Percentiles rank a stretch among this genome's conserved stretches.
phyloP scores from a whole-genome alignment of 768 basidiomycete genomes.

The Rhodotorula taiwanensis region DNA sequence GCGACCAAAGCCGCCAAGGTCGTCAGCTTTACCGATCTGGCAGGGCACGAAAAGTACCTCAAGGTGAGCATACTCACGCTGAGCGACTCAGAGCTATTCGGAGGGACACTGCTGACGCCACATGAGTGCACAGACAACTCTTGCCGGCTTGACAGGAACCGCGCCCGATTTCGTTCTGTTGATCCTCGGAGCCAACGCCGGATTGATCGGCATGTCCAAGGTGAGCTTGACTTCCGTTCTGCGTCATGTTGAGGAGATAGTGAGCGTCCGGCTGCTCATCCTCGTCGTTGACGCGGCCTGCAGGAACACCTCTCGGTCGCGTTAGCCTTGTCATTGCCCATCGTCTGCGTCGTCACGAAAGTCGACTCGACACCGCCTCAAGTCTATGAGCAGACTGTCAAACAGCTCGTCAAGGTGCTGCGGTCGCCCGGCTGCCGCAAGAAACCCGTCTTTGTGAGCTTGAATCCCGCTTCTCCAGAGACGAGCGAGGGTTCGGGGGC shows the following conservation, averaged over 20 bases:
- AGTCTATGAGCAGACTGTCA: conserved; percentile 80
- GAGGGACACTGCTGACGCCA: no score
- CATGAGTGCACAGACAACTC: conserved; percentile 59
- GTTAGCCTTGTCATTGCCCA: conserved; percentile 83
- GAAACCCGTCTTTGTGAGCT: conserved; percentile 45
- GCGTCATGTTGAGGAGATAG: neutral
- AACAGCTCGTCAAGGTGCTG: conserved; percentile 86
- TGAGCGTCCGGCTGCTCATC: neutral
- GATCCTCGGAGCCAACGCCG: conserved; percentile 90
- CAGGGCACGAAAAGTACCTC: conserved; percentile 72
- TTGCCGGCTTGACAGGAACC: conserved; percentile 90
- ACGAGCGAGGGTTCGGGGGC: no score
- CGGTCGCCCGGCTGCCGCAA: conserved; percentile 76
- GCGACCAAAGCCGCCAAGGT: conserved; percentile 82
- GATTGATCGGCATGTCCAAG: conserved; percentile 48
- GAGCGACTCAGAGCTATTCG: neutral
- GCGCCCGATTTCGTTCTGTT: conserved; percentile 76
- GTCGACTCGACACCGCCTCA: conserved; percentile 97
- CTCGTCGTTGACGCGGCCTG: conserved; percentile 35
- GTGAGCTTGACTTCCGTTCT: neutral
- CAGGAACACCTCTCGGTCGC: conserved; percentile 96
- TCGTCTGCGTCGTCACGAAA: conserved; percentile 91
- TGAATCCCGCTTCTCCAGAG: no score
- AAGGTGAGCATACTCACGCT: conserved; percentile 52
- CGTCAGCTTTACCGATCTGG: conserved; percentile 89